Conservation (phyloP, 2,329 filamentous ascomycete genomes). For the Rosellinia necatrix region DNA sequence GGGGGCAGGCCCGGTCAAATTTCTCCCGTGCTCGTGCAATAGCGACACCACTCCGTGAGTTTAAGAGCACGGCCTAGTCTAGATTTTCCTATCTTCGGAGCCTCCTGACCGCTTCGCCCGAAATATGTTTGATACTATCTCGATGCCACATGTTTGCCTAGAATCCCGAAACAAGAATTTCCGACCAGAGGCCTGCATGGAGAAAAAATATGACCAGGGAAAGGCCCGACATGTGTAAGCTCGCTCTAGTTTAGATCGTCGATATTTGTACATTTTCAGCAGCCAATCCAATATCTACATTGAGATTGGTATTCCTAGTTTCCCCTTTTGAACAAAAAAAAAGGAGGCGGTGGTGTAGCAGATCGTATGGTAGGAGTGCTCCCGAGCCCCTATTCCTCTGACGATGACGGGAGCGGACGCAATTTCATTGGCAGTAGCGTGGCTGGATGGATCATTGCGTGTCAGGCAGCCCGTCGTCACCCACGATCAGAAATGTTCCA, state of each 20-base stretch:
- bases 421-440: conserved; percentile 19
- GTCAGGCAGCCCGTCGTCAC: conserved; percentile 13
- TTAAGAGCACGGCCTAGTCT: conserved; percentile 3
- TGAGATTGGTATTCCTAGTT: not conserved
- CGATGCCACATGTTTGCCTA: conserved; percentile 11
- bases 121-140: conserved; percentile 16
- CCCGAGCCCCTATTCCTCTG: not conserved
- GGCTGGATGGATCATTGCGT: conserved; percentile 5
- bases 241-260: not conserved
- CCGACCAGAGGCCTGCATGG: conserved; percentile 6
- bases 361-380: conserved; percentile 9
- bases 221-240: not conserved
- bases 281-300: conserved; percentile 1
- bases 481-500: conserved; percentile 15
- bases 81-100: conserved; percentile 15
- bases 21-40: not conserved
- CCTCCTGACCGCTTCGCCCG: conserved; percentile 4
- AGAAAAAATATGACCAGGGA: not conserved
- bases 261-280: not conserved
- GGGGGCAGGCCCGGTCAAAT: not conserved
- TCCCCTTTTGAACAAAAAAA: conserved; percentile 1
- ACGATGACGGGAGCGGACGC: conserved; percentile 4
- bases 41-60: conserved; percentile 8
- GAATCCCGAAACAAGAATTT: conserved; percentile 17
- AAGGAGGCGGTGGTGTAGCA: conserved; percentile 3